Evolutionary conservation across 805 yeast genomes (phyloP).

Genomic region (Allodekkera sacchari): DNA sequence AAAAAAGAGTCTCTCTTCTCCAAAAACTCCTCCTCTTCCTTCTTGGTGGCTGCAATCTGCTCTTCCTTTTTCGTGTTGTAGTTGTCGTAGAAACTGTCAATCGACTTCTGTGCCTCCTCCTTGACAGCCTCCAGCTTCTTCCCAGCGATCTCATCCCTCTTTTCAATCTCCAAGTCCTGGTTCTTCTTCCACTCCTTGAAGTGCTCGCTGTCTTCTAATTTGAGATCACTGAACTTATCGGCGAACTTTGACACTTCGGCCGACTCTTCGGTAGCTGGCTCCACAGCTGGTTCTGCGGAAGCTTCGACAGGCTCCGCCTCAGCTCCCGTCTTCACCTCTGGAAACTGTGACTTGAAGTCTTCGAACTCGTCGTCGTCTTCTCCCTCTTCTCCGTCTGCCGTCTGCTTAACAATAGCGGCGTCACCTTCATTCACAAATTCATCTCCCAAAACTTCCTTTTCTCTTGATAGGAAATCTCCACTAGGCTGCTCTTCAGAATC

Average conservation of each 20-base stretch:
- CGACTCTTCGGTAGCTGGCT: constrained; percentile 1
- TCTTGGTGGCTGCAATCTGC: constrained; percentile 50
- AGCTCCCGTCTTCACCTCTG: constrained; percentile 38
- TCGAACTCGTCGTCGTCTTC: constrained; percentile 39
- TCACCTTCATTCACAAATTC: constrained; percentile 65
- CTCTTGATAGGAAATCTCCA: constrained; percentile 56
- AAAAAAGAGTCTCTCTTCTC: constrained; percentile 64
- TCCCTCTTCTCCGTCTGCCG: constrained; percentile 28
- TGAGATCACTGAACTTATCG: constrained; percentile 29
- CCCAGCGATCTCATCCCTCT: constrained; percentile 66
- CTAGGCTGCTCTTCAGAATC: constrained; percentile 24
- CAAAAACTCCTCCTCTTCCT: constrained; percentile 64
- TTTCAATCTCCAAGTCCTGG: constrained; percentile 66
- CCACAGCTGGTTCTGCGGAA: constrained; percentile 6
- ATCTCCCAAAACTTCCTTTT: constrained; percentile 59
- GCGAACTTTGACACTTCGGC: constrained; percentile 35
- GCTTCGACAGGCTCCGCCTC: constrained; percentile 9
- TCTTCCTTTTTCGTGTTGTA: constrained; percentile 79
- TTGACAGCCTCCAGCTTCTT: constrained; percentile 59
- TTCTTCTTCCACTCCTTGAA: constrained; percentile 75
- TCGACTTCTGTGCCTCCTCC: constrained; percentile 68
- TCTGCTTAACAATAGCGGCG: constrained; percentile 26
- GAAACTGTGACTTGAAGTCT: constrained; percentile 58
- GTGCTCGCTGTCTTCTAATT: constrained; percentile 46
- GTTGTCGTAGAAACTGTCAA: constrained; percentile 88